A percentile compares a stretch with the other conserved stretches of the same genome.
These are phyloP conservation scores for Suhomyces prunicola DNA, from an alignment of 805 yeast species.

Conservation along the genomic window DNA sequence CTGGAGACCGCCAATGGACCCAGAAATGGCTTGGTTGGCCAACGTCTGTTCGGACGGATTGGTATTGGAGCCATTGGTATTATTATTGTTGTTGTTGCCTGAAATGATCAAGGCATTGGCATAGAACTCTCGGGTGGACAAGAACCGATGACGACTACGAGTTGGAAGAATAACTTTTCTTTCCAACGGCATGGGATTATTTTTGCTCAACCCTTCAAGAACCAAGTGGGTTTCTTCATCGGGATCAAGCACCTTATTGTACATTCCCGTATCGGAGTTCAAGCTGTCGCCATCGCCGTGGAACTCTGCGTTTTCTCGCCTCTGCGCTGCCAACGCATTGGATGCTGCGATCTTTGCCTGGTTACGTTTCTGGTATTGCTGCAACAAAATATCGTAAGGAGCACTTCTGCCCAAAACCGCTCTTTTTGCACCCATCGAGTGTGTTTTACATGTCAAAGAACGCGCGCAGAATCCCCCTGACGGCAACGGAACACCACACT, in stretches of 20 bases:
- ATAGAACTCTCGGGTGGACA: constrained; percentile 91
- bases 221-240: constrained; percentile 94
- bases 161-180: constrained; percentile 68
- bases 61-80: constrained; percentile 3
- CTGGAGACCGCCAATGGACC: constrained; percentile 66
- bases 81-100: constrained; percentile 40
- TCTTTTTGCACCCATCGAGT: constrained; percentile 97
- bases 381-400: constrained; percentile 82
- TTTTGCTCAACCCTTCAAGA: constrained; percentile 79
- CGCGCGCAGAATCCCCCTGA: constrained; percentile 96
- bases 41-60: constrained; percentile 35
- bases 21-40: constrained; percentile 46
- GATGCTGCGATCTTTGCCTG: constrained; percentile 86
- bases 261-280: constrained; percentile 22
- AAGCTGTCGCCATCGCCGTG: constrained; percentile 23
- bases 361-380: constrained; percentile 87
- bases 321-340: constrained; percentile 75
- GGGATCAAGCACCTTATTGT: constrained; percentile 59
- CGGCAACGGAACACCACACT: constrained; percentile 93
- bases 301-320: constrained; percentile 59
- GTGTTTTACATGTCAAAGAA: constrained; percentile 94
- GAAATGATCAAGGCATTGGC: constrained; percentile 78
- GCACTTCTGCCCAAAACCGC: constrained; percentile 92
- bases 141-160: constrained; percentile 64
- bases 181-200: constrained; percentile 82